A percentile compares a stretch with the other conserved stretches of the same genome.
Conservation (phyloP, 2,329 filamentous ascomycete genomes). For the Pseudogymnoascus sp. region DNA sequence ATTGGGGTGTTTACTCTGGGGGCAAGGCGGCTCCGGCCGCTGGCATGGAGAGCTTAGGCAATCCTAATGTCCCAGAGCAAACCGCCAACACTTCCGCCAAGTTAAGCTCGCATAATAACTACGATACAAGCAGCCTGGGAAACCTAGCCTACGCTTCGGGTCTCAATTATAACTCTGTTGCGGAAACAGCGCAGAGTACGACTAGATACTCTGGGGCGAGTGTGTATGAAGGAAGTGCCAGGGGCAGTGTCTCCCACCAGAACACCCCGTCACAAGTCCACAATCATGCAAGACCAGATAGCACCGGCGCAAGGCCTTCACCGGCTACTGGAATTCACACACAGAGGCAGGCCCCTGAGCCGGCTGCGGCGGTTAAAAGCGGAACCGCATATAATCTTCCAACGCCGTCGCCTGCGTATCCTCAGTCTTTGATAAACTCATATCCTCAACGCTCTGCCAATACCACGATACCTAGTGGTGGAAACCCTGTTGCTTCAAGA, state of each 20-base stretch:
- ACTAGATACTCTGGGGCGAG: not conserved
- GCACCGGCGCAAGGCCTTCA: not conserved
- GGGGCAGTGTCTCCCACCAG: not conserved
- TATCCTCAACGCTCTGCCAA: not conserved
- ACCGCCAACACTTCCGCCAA: not conserved
- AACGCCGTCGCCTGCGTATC: conserved; percentile 3
- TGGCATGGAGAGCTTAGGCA: not conserved
- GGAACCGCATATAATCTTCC: not conserved
- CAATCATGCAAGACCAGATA: not conserved
- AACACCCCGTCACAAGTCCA: not conserved
- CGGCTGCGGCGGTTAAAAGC: not conserved
- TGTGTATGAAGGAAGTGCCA: not conserved
- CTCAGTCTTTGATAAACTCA: not conserved
- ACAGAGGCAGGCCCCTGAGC: not conserved
- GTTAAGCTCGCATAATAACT: not conserved
- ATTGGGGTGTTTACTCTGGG: not conserved
- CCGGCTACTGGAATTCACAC: not conserved
- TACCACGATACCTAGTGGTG: not conserved
- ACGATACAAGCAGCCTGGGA: conserved; percentile 11
- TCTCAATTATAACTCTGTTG: not conserved
- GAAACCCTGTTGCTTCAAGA: not conserved
- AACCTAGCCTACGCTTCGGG: conserved; percentile 8
- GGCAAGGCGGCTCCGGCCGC: not conserved
- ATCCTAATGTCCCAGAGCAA: not conserved
- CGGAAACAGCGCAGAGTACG: not conserved